phyloP scores from a whole-genome alignment of 306 rosid genomes.

The Gynostemma pentaphyllum region DNA sequence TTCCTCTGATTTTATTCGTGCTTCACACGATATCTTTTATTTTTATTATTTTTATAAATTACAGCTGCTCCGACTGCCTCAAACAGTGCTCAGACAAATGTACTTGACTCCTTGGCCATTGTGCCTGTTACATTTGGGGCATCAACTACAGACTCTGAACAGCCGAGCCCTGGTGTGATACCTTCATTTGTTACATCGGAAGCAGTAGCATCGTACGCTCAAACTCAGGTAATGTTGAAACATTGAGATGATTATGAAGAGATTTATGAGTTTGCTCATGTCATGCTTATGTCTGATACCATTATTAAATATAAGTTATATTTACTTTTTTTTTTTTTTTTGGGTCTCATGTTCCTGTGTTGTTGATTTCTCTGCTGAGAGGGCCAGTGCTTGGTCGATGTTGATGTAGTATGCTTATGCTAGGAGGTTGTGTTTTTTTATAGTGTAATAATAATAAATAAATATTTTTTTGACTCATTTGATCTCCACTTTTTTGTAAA shows the following conservation, averaged over 20 bases:
- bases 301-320: too few species aligned
- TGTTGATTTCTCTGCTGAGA: background rate
- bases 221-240: conserved; percentile 42
- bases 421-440: background rate
- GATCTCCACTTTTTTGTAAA: background rate
- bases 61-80: conserved; percentile 50
- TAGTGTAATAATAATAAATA: background rate
- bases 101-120: conserved; percentile 66
- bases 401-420: background rate
- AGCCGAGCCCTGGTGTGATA: conserved; percentile 22
- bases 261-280: background rate
- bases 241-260: background rate
- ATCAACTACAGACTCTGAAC: conserved; percentile 22
- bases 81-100: conserved; percentile 54
- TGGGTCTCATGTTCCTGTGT: background rate
- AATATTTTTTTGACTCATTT: background rate
- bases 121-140: conserved; percentile 46
- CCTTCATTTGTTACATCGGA: conserved; percentile 32
- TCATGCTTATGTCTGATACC: background rate
- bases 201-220: conserved; percentile 21
- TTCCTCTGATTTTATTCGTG: background rate
- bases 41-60: conserved; percentile 9
- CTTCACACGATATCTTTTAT: background rate
- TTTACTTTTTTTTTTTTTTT: too few species aligned
- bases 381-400: background rate